Percentiles rank a stretch among this genome's conserved stretches.
Evolutionary conservation across 345 rosid species (phyloP).

Genomic region (Boechera stricta): DNA sequence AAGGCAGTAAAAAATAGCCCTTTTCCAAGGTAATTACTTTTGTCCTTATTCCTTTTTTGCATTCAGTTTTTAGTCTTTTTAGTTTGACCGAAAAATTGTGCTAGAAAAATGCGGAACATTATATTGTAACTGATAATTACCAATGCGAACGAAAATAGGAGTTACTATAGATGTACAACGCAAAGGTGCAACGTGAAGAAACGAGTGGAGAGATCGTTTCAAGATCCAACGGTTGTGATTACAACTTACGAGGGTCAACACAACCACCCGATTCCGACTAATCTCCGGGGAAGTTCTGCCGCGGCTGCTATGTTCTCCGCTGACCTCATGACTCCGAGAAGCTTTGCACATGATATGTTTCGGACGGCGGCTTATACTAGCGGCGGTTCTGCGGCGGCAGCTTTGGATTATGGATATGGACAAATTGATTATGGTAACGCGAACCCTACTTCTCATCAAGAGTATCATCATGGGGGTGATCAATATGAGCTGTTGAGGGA

Average conservation of each 20-base stretch:
- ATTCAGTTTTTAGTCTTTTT: conserved; percentile 3
- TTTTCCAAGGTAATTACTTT: conserved; percentile 59
- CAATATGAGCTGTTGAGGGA: conserved; percentile 76
- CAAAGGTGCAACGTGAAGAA: conserved; percentile 90
- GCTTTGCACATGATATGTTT: conserved; percentile 52
- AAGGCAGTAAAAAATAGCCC: conserved; percentile 86
- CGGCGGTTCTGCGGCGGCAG: conserved; percentile 38
- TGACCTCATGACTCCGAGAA: conserved; percentile 44
- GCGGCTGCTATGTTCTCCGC: conserved; percentile 57
- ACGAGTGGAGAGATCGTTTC: conserved; percentile 84
- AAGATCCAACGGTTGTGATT: conserved; percentile 86
- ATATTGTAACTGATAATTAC: conserved; percentile 14
- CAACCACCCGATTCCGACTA: conserved; percentile 76
- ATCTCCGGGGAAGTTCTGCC: conserved; percentile 63
- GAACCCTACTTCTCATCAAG: conserved; percentile 44
- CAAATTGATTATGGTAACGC: conserved; percentile 36
- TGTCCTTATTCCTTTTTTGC: neutral
- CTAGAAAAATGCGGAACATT: neutral
- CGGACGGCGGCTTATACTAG: conserved; percentile 45
- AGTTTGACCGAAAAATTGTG: neutral
- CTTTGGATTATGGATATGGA: conserved; percentile 46
- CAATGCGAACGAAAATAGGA: conserved; percentile 51
- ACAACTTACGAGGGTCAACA: conserved; percentile 95
- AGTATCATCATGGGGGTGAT: conserved; percentile 57
- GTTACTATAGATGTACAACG: conserved; percentile 93